Percentiles rank a stretch among this genome's conserved stretches.
These are phyloP conservation scores for Phialophora chinensis DNA, from an alignment of 2,329 filamentous ascomycete species.

Conservation along the genomic window DNA sequence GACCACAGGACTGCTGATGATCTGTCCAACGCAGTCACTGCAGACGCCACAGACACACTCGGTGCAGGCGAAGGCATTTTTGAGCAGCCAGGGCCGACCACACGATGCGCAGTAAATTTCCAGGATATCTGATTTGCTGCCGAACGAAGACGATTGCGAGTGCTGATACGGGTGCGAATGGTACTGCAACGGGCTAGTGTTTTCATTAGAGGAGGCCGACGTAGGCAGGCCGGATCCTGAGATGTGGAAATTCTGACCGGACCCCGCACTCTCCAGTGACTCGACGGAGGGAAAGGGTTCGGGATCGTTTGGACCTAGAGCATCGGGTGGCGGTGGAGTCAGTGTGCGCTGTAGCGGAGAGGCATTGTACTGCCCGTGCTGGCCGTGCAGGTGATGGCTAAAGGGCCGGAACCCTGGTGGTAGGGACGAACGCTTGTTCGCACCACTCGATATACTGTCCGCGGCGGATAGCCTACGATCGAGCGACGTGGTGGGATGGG, in stretches of 20 bases:
- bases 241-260: slow-evolving; percentile 74
- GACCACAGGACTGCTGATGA: slow-evolving; percentile 51
- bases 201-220: slow-evolving; percentile 66
- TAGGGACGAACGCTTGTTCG: slow-evolving; percentile 65
- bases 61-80: slow-evolving; percentile 89
- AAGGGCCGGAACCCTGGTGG: slow-evolving; percentile 61
- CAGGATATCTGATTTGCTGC: slow-evolving; percentile 59
- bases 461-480: slow-evolving; percentile 37
- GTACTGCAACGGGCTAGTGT: slow-evolving; percentile 61
- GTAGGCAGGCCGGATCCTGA: slow-evolving; percentile 67
- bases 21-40: slow-evolving; percentile 73
- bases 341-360: slow-evolving; percentile 89
- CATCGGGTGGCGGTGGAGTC: slow-evolving; percentile 76
- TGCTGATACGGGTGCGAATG: slow-evolving; percentile 43
- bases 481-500: slow-evolving; percentile 50
- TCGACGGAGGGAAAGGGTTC: slow-evolving; percentile 92
- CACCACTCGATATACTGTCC: slow-evolving; percentile 30
- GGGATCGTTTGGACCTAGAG: slow-evolving; percentile 61
- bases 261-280: slow-evolving; percentile 65
- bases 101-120: slow-evolving; percentile 95
- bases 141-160: slow-evolving; percentile 63
- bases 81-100: slow-evolving; percentile 74
- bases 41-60: slow-evolving; percentile 96
- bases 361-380: slow-evolving; percentile 69
- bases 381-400: slow-evolving; percentile 47